Evolutionary conservation across 1,284 basidiomycete genomes (phyloP).

Genomic region (Fomitiporia mediterranea): DNA sequence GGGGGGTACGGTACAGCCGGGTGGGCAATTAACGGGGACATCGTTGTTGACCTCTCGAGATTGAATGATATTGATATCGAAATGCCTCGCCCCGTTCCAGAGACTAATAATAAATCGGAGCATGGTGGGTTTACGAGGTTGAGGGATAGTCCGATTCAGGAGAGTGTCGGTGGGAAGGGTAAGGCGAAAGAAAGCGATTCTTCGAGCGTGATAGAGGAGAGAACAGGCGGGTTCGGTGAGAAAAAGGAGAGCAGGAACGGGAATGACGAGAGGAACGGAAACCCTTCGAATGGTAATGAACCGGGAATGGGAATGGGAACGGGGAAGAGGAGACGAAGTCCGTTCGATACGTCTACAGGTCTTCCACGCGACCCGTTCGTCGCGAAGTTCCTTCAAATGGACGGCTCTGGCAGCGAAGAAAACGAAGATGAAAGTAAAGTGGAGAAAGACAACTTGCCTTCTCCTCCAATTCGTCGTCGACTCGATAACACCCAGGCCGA

Average conservation of each 20-base stretch:
- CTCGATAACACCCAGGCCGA: constrained; percentile 27
- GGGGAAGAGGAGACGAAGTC: constrained; percentile 15
- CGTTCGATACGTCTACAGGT: not conserved
- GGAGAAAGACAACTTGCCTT: constrained; percentile 25
- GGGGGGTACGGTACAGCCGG: constrained; percentile 88
- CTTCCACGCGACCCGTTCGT: constrained; percentile 39
- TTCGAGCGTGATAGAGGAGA: not conserved
- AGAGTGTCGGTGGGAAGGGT: constrained; percentile 30
- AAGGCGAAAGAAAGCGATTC: constrained; percentile 45
- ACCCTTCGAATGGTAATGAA: no score
- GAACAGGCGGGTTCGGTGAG: not conserved
- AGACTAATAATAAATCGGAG: no score
- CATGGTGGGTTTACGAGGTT: constrained; percentile 48
- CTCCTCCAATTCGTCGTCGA: constrained; percentile 43
- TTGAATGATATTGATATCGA: constrained; percentile 66
- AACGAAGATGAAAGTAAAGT: no score
- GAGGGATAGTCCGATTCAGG: constrained; percentile 38
- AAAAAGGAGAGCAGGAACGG: not conserved
- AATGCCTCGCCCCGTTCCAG: constrained; percentile 40
- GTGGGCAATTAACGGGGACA: constrained; percentile 80
- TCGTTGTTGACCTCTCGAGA: constrained; percentile 74
- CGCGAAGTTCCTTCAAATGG: constrained; percentile 46
- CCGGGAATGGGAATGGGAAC: no score
- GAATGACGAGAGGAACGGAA: not conserved
- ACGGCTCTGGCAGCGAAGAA: constrained; percentile 24